Evolutionary conservation across 2,329 filamentous ascomycete species (phyloP).

Genomic region (Sarocladium kiliense): DNA sequence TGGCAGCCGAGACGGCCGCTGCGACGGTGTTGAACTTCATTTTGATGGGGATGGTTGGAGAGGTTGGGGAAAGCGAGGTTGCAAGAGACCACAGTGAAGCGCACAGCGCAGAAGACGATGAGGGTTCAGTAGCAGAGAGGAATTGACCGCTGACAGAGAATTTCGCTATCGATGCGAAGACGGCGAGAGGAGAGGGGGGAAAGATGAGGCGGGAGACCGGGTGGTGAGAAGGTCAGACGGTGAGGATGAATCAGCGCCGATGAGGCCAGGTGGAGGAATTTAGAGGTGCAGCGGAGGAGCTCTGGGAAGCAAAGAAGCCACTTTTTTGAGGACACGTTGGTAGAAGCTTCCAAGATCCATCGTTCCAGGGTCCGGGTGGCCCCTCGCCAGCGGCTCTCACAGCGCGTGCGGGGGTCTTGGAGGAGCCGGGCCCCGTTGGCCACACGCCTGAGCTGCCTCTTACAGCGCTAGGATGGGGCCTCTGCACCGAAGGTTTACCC

Average conservation of each 20-base stretch:
- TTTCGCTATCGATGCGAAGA: not conserved
- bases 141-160: not conserved
- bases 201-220: not conserved
- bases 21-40: constrained; percentile 85
- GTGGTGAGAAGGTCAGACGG: not conserved
- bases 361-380: not conserved
- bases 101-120: constrained; percentile 15
- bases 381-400: not conserved
- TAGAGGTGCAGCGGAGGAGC: not conserved
- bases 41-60: constrained; percentile 16
- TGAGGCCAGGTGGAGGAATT: constrained; percentile 10
- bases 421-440: not conserved
- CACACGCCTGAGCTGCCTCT: not conserved
- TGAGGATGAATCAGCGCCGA: not conserved
- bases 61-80: constrained; percentile 5
- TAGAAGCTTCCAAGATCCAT: constrained; percentile 8
- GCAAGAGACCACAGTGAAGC: constrained; percentile 16
- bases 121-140: not conserved
- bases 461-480: no score
- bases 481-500: constrained; percentile 4
- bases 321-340: constrained; percentile 10
- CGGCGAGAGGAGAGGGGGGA: not conserved
- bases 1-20: constrained; percentile 67
- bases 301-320: not conserved
- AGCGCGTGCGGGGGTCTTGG: not conserved